Conservation (phyloP, 345 rosid species). For the Erodium maritimum region DNA sequence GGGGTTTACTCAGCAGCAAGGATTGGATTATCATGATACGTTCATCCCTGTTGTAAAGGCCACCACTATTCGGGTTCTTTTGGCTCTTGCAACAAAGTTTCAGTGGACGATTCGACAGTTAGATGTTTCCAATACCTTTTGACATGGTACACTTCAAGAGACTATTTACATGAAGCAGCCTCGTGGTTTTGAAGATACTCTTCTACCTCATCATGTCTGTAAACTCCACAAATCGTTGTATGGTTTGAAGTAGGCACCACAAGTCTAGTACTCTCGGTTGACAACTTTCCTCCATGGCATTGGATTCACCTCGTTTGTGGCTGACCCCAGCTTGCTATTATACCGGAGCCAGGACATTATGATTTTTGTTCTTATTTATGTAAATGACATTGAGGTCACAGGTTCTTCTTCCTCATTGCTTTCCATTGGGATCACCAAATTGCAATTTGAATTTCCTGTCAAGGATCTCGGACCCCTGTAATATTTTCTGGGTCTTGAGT, state of each 20-base stretch:
- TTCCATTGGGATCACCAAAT: neutral
- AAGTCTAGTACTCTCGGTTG: neutral
- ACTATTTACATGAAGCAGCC: constrained; percentile 5
- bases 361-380: neutral
- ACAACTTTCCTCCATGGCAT: no score
- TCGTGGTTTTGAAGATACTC: neutral
- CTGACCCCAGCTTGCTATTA: neutral
- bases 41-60: no score
- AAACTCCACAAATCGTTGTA: neutral
- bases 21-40: no score
- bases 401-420: neutral
- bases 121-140: neutral
- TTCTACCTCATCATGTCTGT: neutral
- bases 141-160: neutral
- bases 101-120: neutral
- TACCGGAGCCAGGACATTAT: neutral
- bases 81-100: neutral
- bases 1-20: neutral
- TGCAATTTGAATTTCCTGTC: neutral
- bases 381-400: neutral
- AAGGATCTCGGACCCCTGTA: neutral
- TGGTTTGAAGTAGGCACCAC: neutral
- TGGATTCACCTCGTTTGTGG: neutral
- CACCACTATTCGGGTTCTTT: no score
- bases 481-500: neutral